These are phyloP conservation scores for Lathyrus sativus DNA, from an alignment of 306 rosid species.

Conservation along the genomic window DNA sequence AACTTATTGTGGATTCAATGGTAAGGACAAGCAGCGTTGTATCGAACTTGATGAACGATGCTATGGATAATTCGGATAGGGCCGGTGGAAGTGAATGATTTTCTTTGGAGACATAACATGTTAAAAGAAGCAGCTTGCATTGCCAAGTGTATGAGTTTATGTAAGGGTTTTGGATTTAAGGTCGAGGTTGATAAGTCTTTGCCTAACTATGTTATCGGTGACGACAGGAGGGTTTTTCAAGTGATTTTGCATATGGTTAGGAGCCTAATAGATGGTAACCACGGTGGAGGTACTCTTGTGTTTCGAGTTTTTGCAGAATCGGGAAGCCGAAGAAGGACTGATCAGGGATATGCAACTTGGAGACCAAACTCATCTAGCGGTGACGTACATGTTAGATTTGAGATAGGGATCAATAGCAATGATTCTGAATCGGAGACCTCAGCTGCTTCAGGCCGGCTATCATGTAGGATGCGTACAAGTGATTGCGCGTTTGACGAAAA, in stretches of 20 bases:
- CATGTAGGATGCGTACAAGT: constrained; percentile 38
- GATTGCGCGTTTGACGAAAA: constrained; percentile 53
- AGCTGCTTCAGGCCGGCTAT: constrained; percentile 37
- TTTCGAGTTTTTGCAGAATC: constrained; percentile 58
- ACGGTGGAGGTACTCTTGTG: constrained; percentile 52
- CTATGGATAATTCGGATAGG: constrained; percentile 63
- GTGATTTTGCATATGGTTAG: constrained; percentile 88
- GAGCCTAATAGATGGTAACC: constrained; percentile 55
- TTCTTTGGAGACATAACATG: constrained; percentile 64
- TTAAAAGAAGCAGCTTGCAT: constrained; percentile 79
- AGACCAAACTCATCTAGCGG: constrained; percentile 60
- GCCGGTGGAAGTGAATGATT: constrained; percentile 64
- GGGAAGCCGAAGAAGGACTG: constrained; percentile 74
- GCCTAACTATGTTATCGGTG: constrained; percentile 76
- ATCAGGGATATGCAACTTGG: constrained; percentile 68
- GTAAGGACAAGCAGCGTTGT: constrained; percentile 67
- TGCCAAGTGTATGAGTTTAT: constrained; percentile 65
- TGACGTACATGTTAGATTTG: constrained; percentile 69
- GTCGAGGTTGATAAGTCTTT: constrained; percentile 73
- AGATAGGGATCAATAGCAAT: constrained; percentile 52
- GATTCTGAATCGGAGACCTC: constrained; percentile 49
- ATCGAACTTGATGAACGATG: constrained; percentile 74
- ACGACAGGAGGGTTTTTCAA: constrained; percentile 84
- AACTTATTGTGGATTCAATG: constrained; percentile 68
- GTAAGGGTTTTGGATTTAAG: constrained; percentile 59